These are phyloP conservation scores for Exophiala bonariae DNA, from an alignment of 2,329 filamentous ascomycete species.

Conservation along the genomic window DNA sequence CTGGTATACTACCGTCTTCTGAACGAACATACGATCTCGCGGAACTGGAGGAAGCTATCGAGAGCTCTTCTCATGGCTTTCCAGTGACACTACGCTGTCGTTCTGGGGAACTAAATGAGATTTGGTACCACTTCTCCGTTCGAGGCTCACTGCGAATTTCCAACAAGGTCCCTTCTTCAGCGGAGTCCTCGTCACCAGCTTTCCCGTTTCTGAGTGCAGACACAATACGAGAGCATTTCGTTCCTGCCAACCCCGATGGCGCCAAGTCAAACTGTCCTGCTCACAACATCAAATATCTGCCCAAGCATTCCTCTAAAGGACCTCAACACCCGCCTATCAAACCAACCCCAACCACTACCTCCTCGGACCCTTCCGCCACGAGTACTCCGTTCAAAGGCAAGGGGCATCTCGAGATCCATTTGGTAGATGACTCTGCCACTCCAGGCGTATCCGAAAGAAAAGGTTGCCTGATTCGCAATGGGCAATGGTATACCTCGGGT, in stretches of 20 bases:
- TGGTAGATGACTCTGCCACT: slow-evolving; percentile 31
- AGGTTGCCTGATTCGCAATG: slow-evolving; percentile 68
- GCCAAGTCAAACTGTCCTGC: slow-evolving; percentile 63
- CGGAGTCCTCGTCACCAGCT: slow-evolving; percentile 9
- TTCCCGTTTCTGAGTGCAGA: slow-evolving; percentile 46
- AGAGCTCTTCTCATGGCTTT: slow-evolving; percentile 53
- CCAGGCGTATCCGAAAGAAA: slow-evolving; percentile 32
- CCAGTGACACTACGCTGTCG: slow-evolving; percentile 61
- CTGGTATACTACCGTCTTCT: slow-evolving; percentile 57
- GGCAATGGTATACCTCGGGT: slow-evolving; percentile 67
- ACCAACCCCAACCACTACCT: slow-evolving; percentile 33
- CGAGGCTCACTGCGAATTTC: slow-evolving; percentile 45
- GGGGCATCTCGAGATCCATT: slow-evolving; percentile 59
- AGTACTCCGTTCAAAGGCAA: slow-evolving; percentile 55
- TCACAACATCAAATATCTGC: slow-evolving; percentile 64
- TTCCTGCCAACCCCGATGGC: slow-evolving; percentile 45
- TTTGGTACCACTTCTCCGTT: slow-evolving; percentile 66
- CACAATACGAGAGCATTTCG: slow-evolving; percentile 46
- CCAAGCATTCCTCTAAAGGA: slow-evolving; percentile 46
- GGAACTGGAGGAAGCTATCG: slow-evolving; percentile 61
- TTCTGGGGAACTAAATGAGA: slow-evolving; percentile 49
- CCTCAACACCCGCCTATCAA: slow-evolving; percentile 10
- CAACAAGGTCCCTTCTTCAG: slow-evolving; percentile 2
- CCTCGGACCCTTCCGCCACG: slow-evolving; percentile 38
- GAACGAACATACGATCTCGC: slow-evolving; percentile 58